Percentiles rank a stretch among this genome's conserved stretches.
These are phyloP conservation scores for Polyporus tsugae DNA, from an alignment of 1,284 basidiomycete species.

Conservation along the genomic window DNA sequence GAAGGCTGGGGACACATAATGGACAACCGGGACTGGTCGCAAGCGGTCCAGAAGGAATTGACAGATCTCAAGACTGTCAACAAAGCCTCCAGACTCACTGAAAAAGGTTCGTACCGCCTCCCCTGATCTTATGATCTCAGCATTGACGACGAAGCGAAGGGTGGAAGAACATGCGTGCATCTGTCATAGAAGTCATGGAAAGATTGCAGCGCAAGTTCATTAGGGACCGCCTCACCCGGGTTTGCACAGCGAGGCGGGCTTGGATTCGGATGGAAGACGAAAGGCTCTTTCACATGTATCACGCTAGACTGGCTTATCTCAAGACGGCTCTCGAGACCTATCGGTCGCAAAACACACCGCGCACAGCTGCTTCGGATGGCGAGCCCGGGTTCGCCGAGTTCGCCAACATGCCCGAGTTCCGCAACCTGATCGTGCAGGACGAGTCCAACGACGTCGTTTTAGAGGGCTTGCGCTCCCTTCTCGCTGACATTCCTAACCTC, in stretches of 20 bases:
- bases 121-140: background rate
- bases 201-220: background rate
- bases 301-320: conserved; percentile 2
- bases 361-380: background rate
- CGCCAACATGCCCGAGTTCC: background rate
- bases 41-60: background rate
- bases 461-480: background rate
- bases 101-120: conserved; percentile 8
- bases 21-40: background rate
- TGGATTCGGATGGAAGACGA: conserved; percentile 4
- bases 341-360: background rate
- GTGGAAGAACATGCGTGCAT: background rate
- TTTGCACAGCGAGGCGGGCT: background rate
- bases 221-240: background rate
- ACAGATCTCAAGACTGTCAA: background rate
- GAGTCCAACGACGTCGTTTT: background rate
- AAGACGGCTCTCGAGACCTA: background rate
- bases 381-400: conserved; percentile 1
- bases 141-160: background rate
- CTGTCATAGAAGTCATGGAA: conserved; percentile 1
- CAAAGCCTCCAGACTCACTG: conserved; percentile 11
- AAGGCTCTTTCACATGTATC: background rate
- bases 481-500: background rate
- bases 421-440: background rate
- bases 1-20: conserved; percentile 19